A percentile compares a stretch with the other conserved stretches of the same genome.
Evolutionary conservation across 805 yeast species (phyloP).

Genomic region (Metschnikowia cerradonensis): DNA sequence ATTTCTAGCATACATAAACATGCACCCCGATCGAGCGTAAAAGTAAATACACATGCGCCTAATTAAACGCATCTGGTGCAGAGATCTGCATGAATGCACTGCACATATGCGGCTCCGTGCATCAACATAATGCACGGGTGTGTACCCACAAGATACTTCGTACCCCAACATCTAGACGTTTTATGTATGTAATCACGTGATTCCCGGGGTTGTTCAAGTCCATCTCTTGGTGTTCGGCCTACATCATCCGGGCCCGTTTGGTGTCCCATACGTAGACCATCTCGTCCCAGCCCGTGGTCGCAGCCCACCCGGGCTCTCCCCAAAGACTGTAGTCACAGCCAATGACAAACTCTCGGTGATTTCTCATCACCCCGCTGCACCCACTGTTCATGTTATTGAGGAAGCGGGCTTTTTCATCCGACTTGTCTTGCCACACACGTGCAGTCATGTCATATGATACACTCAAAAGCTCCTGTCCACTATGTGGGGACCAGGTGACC

Average conservation of each 20-base stretch:
- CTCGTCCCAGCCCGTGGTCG: conserved; percentile 95
- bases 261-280: conserved; percentile 89
- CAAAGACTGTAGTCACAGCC: conserved; percentile 95
- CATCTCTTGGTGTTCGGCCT: background rate
- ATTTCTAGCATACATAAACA: background rate
- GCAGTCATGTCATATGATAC: conserved; percentile 93
- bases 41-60: conserved; percentile 3
- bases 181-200: background rate
- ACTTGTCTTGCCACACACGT: conserved; percentile 75
- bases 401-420: conserved; percentile 53
- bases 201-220: background rate
- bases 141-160: background rate
- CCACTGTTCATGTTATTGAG: conserved; percentile 43
- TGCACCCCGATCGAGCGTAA: conserved; percentile 4
- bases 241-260: conserved; percentile 27
- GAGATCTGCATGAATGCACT: background rate
- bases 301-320: conserved; percentile 96
- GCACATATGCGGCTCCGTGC: background rate
- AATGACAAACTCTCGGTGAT: conserved; percentile 83
- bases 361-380: conserved; percentile 53
- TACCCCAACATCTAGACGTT: background rate
- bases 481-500: conserved; percentile 88
- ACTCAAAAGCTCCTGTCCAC: conserved; percentile 61
- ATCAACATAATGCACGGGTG: background rate
- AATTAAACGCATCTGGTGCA: conserved; percentile 1